These are phyloP conservation scores for Yamadazyma jaroonii DNA, from an alignment of 1,139 yeast genomes.

Conservation along the genomic window DNA sequence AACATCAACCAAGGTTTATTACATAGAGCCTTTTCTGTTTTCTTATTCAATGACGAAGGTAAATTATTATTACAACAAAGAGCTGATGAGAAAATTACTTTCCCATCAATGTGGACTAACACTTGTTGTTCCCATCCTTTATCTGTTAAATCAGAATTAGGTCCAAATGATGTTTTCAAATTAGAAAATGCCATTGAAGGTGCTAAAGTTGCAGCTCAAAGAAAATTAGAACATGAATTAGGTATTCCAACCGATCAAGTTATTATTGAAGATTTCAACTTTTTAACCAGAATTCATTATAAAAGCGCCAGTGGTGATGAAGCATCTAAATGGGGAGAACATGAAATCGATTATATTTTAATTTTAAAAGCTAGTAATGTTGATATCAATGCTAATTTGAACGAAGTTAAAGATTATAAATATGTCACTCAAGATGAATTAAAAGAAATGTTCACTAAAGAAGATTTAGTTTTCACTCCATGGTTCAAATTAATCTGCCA, in stretches of 20 bases:
- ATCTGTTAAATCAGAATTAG: constrained; percentile 78
- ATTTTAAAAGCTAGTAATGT: constrained; percentile 66
- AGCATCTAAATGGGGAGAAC: constrained; percentile 93
- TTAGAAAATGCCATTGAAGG: constrained; percentile 61
- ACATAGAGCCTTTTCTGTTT: constrained; percentile 95
- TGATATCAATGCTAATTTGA: constrained; percentile 53
- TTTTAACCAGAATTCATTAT: constrained; percentile 91
- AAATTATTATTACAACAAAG: constrained; percentile 87
- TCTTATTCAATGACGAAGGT: constrained; percentile 75
- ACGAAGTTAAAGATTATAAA: constrained; percentile 80
- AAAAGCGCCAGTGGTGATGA: constrained; percentile 63
- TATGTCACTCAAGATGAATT: constrained; percentile 72
- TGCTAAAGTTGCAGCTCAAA: constrained; percentile 82
- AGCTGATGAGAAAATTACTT: constrained; percentile 94
- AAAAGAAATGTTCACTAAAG: constrained; percentile 71
- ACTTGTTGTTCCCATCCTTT: constrained; percentile 98
- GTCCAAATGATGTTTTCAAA: constrained; percentile 36
- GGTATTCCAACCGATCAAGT: constrained; percentile 69
- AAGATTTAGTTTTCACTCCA: constrained; percentile 74
- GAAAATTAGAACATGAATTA: constrained; percentile 89
- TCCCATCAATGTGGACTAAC: constrained; percentile 96
- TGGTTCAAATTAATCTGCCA: constrained; percentile 98
- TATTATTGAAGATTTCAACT: constrained; percentile 71
- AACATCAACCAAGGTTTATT: constrained; percentile 82
- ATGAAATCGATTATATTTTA: constrained; percentile 92